A percentile compares a stretch with the other conserved stretches of the same genome.
These are phyloP conservation scores for Durio zibethinus DNA, from an alignment of 345 rosid species.

Conservation along the genomic window DNA sequence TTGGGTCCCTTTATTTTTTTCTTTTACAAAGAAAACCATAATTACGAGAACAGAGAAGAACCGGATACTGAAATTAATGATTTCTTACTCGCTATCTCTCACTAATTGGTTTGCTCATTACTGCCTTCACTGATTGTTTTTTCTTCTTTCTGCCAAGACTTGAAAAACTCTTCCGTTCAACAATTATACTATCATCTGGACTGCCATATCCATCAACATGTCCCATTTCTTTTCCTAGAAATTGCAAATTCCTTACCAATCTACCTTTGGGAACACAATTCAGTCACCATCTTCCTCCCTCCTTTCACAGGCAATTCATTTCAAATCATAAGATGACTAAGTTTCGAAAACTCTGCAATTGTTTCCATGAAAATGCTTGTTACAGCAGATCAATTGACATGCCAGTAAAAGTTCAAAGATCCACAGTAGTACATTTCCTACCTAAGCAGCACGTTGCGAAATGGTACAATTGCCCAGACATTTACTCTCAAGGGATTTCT, in stretches of 20 bases:
- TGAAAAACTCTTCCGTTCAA: not conserved
- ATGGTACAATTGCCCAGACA: not conserved
- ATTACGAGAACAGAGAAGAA: no score
- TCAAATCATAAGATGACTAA: not conserved
- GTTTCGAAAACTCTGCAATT: not conserved
- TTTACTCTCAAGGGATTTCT: not conserved
- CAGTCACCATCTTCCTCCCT: not conserved
- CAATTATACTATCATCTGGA: not conserved
- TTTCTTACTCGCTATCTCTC: not conserved
- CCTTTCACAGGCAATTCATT: not conserved
- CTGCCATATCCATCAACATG: not conserved
- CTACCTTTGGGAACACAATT: not conserved
- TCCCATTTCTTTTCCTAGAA: constrained; percentile 7
- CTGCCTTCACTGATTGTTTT: not conserved
- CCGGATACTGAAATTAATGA: no score
- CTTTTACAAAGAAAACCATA: not conserved
- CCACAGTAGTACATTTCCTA: not conserved
- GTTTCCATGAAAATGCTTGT: not conserved
- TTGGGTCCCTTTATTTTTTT: constrained; percentile 11
- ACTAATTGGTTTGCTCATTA: not conserved
- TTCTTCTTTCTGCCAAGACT: not conserved
- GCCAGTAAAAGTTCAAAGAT: not conserved
- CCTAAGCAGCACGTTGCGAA: not conserved
- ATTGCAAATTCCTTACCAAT: not conserved
- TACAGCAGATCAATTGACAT: not conserved